phyloP scores from a whole-genome alignment of 495 filamentous ascomycete genomes.

The Talaromyces thailandensis region DNA sequence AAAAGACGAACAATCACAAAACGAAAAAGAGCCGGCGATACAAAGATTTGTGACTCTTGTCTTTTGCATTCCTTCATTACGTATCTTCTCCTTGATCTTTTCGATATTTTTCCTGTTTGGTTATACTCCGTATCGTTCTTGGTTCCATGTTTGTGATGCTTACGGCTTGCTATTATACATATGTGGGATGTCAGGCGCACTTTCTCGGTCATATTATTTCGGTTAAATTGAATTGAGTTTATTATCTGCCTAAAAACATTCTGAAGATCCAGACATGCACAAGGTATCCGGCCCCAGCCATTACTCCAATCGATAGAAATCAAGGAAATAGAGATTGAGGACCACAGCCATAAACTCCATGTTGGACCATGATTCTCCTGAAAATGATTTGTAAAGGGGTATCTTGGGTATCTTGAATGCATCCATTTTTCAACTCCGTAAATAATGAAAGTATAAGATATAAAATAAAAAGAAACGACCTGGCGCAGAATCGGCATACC shows the following conservation, averaged over 20 bases:
- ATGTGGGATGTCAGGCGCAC: background rate
- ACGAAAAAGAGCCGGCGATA: background rate
- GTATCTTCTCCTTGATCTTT: background rate
- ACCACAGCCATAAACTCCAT: background rate
- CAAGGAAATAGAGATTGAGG: background rate
- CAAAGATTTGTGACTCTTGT: background rate
- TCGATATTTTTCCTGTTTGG: background rate
- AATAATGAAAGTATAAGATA: background rate
- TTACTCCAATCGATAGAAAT: background rate
- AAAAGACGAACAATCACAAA: background rate
- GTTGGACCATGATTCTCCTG: background rate
- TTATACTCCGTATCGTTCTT: background rate
- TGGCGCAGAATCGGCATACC: background rate
- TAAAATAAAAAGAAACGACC: background rate
- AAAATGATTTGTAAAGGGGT: background rate
- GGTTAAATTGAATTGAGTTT: background rate
- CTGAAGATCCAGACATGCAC: background rate
- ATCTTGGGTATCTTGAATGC: background rate
- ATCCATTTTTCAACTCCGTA: background rate
- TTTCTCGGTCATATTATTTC: background rate
- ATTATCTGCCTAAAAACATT: background rate
- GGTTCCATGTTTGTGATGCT: background rate
- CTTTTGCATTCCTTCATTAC: background rate
- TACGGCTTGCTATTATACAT: background rate
- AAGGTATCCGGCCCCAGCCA: background rate